phyloP scores from a whole-genome alignment of 1,139 yeast genomes.

The Scheffersomyces titani region DNA sequence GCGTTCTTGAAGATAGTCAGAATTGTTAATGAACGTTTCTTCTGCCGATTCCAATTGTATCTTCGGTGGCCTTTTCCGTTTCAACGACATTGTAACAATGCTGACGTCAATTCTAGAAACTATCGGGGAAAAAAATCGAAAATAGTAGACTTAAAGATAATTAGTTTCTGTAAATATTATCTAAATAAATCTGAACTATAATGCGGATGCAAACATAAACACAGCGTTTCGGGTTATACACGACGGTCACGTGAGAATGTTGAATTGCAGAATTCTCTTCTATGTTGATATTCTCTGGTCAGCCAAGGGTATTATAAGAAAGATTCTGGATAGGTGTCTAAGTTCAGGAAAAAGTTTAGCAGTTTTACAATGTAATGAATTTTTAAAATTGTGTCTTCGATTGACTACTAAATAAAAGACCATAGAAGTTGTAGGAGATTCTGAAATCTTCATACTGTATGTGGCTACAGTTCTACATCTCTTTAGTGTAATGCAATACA shows the following conservation, averaged over 20 bases:
- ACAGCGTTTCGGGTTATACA: not conserved
- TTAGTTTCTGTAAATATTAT: too few species aligned
- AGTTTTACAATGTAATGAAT: too few species aligned
- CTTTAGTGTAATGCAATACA: not conserved
- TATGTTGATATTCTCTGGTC: too few species aligned
- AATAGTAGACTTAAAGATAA: not conserved
- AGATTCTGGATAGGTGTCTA: too few species aligned
- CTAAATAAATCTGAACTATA: not conserved
- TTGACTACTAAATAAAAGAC: too few species aligned
- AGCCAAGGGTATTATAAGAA: too few species aligned
- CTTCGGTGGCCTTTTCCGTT: slow-evolving; percentile 12
- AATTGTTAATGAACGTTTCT: slow-evolving; percentile 40
- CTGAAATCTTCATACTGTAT: too few species aligned
- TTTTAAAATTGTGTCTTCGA: too few species aligned
- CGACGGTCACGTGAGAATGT: not conserved
- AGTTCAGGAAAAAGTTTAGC: too few species aligned
- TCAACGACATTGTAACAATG: slow-evolving; percentile 11
- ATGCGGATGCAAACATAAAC: not conserved
- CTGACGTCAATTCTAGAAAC: not conserved
- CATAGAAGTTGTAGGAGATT: too few species aligned
- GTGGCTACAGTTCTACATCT: not conserved
- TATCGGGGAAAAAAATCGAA: not conserved
- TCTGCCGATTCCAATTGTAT: slow-evolving; percentile 8
- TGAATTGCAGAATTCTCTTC: not conserved
- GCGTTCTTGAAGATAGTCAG: slow-evolving; percentile 26